Base-by-base conservation (phyloP, 352 stramenopile genomes). In the Saprolegnia parasitica region DNA sequence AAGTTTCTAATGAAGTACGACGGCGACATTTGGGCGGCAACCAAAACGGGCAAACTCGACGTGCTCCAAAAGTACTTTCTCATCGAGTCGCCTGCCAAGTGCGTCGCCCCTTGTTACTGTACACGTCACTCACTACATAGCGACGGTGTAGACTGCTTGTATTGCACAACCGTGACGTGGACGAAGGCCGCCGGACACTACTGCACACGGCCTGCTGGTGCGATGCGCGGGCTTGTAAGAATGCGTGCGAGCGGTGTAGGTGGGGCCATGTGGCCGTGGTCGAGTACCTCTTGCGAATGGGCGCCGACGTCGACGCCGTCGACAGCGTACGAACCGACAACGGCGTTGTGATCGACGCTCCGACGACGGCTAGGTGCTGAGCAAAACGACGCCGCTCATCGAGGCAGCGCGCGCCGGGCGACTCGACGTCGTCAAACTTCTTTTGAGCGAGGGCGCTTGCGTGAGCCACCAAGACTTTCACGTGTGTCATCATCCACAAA, bases 181-280 rank as follows among this genome's bases (percentile, higher is more conserved):
- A 76, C 1, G 80, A 93, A 46, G 82, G 78, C n/a, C 76, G 83
- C 0, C 80, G 83, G 5, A 84, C 83, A 13, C 50, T 91, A 35
- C 72, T 93, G 20, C 85, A 93, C 64, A 84, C 71, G 6, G 83
- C 85, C 1, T 78, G 80, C 5, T 93, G 81, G 83, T 89, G 73
- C 24, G 65, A 35, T 39, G 23, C 45, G 0, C 2, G 13, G 0
- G 55, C 67, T 35, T 21, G 16, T 72, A 15, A 29, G 24, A 0
- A 13, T 49, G 40, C 26, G 23, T 49, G 37, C 57, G 18, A 52
- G 24, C 6, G 20, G 8, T 46, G 32, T 61, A 83, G 77, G 78
- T 47, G 73, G 21, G 78, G 80, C 16, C 73, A 81, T 52, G 46
- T 56, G n/a, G 10, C 35, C 0, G 73, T 79, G 0, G 72, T 77